Percentiles rank a stretch among this genome's conserved stretches.
Conservation (phyloP, 208 protist genomes). For the Phytomonas francai region DNA sequence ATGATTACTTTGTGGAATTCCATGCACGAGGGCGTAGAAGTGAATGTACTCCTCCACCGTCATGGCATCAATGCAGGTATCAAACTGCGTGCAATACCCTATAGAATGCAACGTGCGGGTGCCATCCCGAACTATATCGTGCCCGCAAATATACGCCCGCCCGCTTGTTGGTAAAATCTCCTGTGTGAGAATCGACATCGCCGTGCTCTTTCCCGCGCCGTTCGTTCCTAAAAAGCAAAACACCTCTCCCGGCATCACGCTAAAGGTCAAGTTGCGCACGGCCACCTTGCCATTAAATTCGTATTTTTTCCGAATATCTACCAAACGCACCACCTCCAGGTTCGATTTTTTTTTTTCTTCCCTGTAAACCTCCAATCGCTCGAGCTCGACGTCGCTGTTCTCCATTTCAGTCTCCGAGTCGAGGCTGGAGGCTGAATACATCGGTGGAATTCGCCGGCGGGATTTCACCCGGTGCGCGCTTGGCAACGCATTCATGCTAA, state of each 20-base stretch:
- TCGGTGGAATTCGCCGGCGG: no score
- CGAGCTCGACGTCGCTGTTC: slow-evolving; percentile 46
- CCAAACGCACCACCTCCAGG: slow-evolving; percentile 27
- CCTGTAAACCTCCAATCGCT: slow-evolving; percentile 29
- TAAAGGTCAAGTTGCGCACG: slow-evolving; percentile 57
- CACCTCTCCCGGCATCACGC: slow-evolving; percentile 56
- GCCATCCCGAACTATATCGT: slow-evolving; percentile 39
- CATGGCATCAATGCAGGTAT: slow-evolving; percentile 88
- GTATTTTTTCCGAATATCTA: slow-evolving; percentile 31
- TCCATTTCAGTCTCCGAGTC: slow-evolving; percentile 8
- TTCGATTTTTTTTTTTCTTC: slow-evolving; percentile 8
- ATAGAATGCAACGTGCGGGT: slow-evolving; percentile 41
- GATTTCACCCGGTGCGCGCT: no score
- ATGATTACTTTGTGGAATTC: slow-evolving; percentile 22
- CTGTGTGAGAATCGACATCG: slow-evolving; percentile 72
- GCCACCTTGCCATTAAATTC: slow-evolving; percentile 25
- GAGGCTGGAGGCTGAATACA: no score
- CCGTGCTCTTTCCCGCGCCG: slow-evolving; percentile 82
- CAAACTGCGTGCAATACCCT: slow-evolving; percentile 95
- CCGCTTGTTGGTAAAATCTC: slow-evolving; percentile 63
- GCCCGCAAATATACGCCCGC: slow-evolving; percentile 34
- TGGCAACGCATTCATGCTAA: no score
- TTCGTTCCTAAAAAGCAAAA: slow-evolving; percentile 85
- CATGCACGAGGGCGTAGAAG: slow-evolving; percentile 81
- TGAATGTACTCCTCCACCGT: slow-evolving; percentile 89